Evolutionary conservation across 2,329 filamentous ascomycete species (phyloP), one percentile per base, ranked within the genome.

Genomic region (Scedosporium minutisporum): DNA sequence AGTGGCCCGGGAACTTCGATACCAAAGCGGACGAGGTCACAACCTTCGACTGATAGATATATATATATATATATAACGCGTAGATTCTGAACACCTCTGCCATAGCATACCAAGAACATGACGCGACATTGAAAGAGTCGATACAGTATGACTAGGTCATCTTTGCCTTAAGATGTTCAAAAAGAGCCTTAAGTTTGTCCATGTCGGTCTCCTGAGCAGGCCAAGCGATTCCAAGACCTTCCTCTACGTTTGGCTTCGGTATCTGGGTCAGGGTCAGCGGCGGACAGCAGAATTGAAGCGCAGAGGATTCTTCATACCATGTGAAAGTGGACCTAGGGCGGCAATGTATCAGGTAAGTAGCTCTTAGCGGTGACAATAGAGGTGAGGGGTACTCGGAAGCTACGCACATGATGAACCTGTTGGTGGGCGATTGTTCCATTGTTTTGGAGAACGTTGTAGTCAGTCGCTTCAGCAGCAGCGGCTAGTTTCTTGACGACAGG

Each of bases 371-470:
- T 21, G 41, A 10, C 16, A 41, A 27, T 25, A 12, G 1, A 6
- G 9, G 14, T 10, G 10, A 18, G 16, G 25, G 29, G 46, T 38
- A n/a, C n/a, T 27, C 18, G n/a, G 48, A 14, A 21, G 44, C 51
- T 25, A 78, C 86, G 77, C 78, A 95, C 93, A 78, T 99, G 95
- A 68, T 91, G 89, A 65, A 99, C 93, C 66, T 89, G 81, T 78
- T 97, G 95, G 75, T 99, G 95, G 18, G 95, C 95, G 70, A 93
- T 84, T 23, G 84, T 81, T 61, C 95, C 95, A 71, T 99, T 99
- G 78, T 99, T 99, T 79, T 99, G 95, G 64, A 99, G 79, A 58
- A 99, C 84, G 72, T 99, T 99, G 81, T 91, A 99, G 75, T 97
- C 84, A 60, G 80, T 78, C 3, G 89, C 87, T 44, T 90, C 90